Evolutionary conservation across 169 alveolate genomes (phyloP), one percentile per base, ranked within the genome.

Genomic region (Blepharisma undulans): DNA sequence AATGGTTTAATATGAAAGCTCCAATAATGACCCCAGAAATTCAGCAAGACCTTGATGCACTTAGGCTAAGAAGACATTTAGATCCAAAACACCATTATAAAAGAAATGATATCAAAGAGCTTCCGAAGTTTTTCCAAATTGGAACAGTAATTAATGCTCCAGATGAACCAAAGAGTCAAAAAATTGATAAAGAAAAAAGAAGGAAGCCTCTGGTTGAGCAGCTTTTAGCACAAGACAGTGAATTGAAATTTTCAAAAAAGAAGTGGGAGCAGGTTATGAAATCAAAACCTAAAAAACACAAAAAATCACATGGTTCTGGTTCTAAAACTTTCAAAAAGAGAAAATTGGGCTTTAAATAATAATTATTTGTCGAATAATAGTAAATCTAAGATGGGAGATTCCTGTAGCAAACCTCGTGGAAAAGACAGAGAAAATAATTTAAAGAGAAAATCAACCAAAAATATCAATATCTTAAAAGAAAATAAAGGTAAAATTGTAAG

Each of bases 11-110:
- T 48, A 88, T 88, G 92, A 74, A 88, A 48, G 32, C 32, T 18
- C 85, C 92, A 18, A 72, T 29, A 36, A 72, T 88, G 74, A 88
- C 92, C 29, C 92, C 92, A 32, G 92, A 88, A 48, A 21, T 88
- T 6, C 66, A 88, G 22, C 22, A 72, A 10, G 92, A 88, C 14
- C 34, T 88, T 29, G 29, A 88, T 18, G 92, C 92, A 19, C 32
- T 88, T 22, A 19, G 22, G 87, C 21, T 88, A 21, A 72, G 92
- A 33, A 72, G 59, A 27, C 76, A 76, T 59, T 21, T 88, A 19
- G 87, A 88, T 14, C 92, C 92, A 21, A 88, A 88, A 34, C 29
- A 34, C 10, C 77, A 74, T 88, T 88, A 88, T 32, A 88, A 76
- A 34, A 88, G 30, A 30, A 34, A 32, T 27, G 87, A 88, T 34